Conservation (phyloP, 164 flowering plant species). For the Cinnamomum chago region DNA sequence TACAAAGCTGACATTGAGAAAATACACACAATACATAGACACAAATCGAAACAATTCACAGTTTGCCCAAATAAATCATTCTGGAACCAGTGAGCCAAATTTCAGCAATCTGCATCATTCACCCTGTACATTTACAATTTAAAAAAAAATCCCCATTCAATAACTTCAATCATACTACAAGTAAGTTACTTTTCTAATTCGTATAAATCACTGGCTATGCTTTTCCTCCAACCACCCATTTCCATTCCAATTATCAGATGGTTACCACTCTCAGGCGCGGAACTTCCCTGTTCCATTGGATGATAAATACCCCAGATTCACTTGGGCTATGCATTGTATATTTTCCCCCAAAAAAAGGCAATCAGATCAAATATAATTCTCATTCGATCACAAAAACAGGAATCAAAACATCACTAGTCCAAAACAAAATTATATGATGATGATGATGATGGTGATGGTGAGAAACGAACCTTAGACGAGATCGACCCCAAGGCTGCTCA, state of each 20-base stretch:
- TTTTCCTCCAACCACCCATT: background rate
- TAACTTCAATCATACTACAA: background rate
- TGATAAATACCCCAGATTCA: background rate
- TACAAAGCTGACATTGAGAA: background rate
- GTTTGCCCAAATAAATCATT: background rate
- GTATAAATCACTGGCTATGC: too few species aligned
- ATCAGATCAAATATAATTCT: background rate
- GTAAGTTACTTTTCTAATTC: background rate
- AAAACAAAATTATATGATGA: background rate
- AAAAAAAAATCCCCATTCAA: background rate
- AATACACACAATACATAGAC: background rate
- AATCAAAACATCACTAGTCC: background rate
- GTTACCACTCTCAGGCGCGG: background rate
- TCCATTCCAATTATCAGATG: background rate
- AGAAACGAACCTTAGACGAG: constrained; percentile 67
- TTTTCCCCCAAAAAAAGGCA: background rate
- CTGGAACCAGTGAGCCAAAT: background rate
- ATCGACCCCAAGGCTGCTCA: constrained; percentile 90
- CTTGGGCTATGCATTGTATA: background rate
- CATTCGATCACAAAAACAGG: background rate
- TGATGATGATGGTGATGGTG: background rate
- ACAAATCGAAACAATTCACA: background rate
- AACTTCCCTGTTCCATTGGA: too few species aligned
- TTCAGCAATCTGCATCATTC: background rate
- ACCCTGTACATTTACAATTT: background rate